Base-by-base conservation (phyloP, 345 rosid species). In the Syzygium aqueum region DNA sequence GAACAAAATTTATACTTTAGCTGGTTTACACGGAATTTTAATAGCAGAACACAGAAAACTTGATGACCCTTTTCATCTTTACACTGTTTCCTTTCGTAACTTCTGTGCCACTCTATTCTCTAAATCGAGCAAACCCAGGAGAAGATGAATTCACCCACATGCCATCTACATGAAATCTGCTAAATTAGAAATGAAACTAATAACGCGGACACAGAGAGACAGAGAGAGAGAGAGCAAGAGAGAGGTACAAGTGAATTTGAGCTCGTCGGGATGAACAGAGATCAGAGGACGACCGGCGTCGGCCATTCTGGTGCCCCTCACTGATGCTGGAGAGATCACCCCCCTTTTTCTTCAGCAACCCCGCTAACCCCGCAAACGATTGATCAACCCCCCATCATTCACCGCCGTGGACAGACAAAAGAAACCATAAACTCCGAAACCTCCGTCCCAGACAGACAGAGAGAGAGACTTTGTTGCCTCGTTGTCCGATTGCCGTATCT, bases 261-360 rank as follows among this genome's bases (percentile, higher is more conserved):
- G 97, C 88, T 96, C 98, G 53, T 94, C 96, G 86, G 99, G 98
- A 87, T 95, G 96, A 89, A 96, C 93, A 53, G 97, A 94, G 94
- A 96, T 93, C 87, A 96, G 89, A 91, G 90, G 95, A 77, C 92
- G 93, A 89, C 92, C 94, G 85, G 91, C 96, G 84, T 87, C 94
- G 80, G 53, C 80, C 87, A 65, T 85, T 27, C 30, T 53, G 59
- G 13, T 43, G 4, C 49, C 8, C 11, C 82, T 15, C 49, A 73
- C 3, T 19, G 80, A 33, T 40, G 7, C 49, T 49, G 82, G 49
- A 73, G 82, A 73, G 49, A 73, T 73, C 82, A 73, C 46, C n/a
- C 82, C 49, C 14, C 5, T 9, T 57, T 37, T 73, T 22, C 80
- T 67, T 21, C 80, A 17, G 80, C 46, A 11, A 73, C 82, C 49